These are phyloP conservation scores for Tuctoria greenei DNA, from an alignment of 176 grass and related monocot genomes.

Conservation along the genomic window DNA sequence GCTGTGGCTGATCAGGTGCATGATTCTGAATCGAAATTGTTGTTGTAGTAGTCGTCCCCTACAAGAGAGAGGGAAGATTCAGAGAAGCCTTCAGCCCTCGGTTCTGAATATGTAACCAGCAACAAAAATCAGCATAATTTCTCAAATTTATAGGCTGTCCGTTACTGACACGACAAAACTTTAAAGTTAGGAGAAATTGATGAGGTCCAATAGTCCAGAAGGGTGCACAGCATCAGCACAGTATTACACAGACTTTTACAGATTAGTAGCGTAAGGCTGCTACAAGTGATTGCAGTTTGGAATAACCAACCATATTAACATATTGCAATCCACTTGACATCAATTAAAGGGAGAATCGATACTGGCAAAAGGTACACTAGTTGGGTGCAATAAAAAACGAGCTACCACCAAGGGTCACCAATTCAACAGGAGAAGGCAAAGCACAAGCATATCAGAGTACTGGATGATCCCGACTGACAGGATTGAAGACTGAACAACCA, in stretches of 20 bases:
- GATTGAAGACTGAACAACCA: not conserved
- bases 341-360: not conserved
- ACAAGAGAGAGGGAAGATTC: not conserved
- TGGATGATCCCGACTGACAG: not conserved
- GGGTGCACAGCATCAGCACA: not conserved
- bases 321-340: not conserved
- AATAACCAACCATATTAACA: too few species aligned
- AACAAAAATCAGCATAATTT: not conserved
- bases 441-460: not conserved
- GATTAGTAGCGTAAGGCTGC: too few species aligned
- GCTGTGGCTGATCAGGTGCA: constrained; percentile 14
- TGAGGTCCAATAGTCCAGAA: not conserved
- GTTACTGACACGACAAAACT: not conserved
- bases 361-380: not conserved
- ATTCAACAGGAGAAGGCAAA: not conserved
- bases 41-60: not conserved
- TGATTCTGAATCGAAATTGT: not conserved
- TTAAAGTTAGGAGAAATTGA: not conserved
- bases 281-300: not conserved
- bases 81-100: not conserved
- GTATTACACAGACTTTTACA: not conserved
- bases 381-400: not conserved
- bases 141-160: not conserved
- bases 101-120: not conserved
- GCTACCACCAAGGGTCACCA: too few species aligned